Conservation (phyloP, 208 protist species). For the Tritrichomonas foetus region DNA sequence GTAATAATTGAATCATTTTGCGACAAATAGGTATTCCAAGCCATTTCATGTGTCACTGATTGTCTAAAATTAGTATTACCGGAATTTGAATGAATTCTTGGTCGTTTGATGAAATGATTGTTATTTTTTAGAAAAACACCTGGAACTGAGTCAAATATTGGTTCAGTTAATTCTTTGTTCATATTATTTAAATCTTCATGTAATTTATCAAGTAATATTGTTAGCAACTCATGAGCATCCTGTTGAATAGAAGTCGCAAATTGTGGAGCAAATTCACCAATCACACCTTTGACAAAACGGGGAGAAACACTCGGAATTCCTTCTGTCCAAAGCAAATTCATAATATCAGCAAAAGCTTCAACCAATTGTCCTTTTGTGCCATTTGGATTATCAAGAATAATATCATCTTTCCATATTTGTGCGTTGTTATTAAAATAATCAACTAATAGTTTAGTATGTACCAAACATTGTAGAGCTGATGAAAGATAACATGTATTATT, state of each 20-base stretch:
- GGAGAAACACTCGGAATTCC: background rate
- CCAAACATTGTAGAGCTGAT: background rate
- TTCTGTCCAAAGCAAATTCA: background rate
- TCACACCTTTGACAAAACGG: background rate
- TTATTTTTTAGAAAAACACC: too few species aligned
- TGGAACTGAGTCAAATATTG: slow-evolving; percentile 51
- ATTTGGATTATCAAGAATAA: background rate
- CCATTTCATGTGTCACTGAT: too few species aligned
- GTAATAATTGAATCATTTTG: background rate
- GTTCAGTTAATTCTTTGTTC: slow-evolving; percentile 62
- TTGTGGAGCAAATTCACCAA: background rate
- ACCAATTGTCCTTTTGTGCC: background rate
- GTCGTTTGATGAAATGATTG: too few species aligned
- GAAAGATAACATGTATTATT: background rate
- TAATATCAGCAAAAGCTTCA: background rate
- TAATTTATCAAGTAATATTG: background rate
- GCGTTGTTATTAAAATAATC: background rate
- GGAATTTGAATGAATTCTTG: too few species aligned
- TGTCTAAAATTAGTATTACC: too few species aligned
- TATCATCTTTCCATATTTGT: background rate
- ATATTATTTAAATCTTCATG: background rate
- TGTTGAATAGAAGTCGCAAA: background rate
- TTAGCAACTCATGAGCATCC: background rate
- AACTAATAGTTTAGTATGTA: background rate
- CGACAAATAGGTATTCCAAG: too few species aligned